These are phyloP conservation scores for Avicennia marina DNA, from an alignment of 257 asterid genomes.

Conservation along the genomic window DNA sequence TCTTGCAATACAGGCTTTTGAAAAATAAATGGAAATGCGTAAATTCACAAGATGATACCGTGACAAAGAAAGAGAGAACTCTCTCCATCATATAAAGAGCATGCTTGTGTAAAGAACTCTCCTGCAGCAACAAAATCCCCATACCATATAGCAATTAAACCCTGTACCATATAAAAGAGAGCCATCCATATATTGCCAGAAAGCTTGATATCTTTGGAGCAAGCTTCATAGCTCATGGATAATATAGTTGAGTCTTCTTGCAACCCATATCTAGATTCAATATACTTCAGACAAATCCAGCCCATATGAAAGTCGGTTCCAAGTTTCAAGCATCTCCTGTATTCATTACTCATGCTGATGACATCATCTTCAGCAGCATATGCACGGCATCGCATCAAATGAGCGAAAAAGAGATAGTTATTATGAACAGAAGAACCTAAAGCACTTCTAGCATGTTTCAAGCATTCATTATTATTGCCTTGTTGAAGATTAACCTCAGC, in stretches of 20 bases:
- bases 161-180: slow-evolving; percentile 65
- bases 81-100: slow-evolving; percentile 57
- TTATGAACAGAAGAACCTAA: slow-evolving; percentile 45
- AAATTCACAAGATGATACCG: slow-evolving; percentile 43
- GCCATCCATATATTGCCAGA: slow-evolving; percentile 74
- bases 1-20: neutral
- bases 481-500: slow-evolving; percentile 78
- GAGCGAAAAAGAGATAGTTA: slow-evolving; percentile 66
- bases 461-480: slow-evolving; percentile 56
- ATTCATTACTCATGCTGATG: slow-evolving; percentile 44
- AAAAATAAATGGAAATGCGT: slow-evolving; percentile 12
- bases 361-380: slow-evolving; percentile 58
- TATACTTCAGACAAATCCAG: slow-evolving; percentile 74
- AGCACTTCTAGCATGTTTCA: slow-evolving; percentile 55
- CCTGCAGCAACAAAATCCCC: slow-evolving; percentile 70
- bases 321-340: slow-evolving; percentile 67
- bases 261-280: slow-evolving; percentile 60
- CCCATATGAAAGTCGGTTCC: slow-evolving; percentile 71
- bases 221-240: slow-evolving; percentile 51
- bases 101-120: slow-evolving; percentile 64
- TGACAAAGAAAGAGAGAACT: slow-evolving; percentile 71
- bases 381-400: slow-evolving; percentile 83
- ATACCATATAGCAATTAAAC: slow-evolving; percentile 58
- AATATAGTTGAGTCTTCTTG: slow-evolving; percentile 42
- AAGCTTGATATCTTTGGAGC: slow-evolving; percentile 55